Evolutionary conservation across 768 basidiomycete species (phyloP).

Genomic region (Xerocomellus amylosporus): DNA sequence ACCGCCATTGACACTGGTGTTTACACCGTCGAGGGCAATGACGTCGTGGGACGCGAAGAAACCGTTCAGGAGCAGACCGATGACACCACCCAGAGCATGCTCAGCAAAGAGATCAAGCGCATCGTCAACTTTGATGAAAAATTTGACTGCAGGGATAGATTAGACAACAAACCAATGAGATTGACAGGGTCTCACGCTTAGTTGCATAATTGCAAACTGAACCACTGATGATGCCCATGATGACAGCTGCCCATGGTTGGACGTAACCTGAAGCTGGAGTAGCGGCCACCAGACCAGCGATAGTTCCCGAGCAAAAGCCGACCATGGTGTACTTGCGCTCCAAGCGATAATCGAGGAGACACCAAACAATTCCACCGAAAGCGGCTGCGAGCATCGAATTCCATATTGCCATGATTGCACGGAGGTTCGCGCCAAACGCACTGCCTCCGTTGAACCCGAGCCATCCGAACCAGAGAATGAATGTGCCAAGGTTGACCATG

Average conservation of each 20-base stretch:
- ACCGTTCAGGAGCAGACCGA: constrained; percentile 70
- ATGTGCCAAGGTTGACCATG: constrained; percentile 78
- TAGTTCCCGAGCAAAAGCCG: constrained; percentile 85
- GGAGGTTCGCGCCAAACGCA: constrained; percentile 83
- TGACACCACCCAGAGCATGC: constrained; percentile 82
- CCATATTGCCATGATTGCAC: constrained; percentile 82
- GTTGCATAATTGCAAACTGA: constrained; percentile 81
- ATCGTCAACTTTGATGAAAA: constrained; percentile 73
- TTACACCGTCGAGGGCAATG: constrained; percentile 68
- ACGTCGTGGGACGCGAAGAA: constrained; percentile 70
- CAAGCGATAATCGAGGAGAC: constrained; percentile 71
- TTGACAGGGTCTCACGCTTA: constrained; percentile 49
- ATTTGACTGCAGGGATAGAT: constrained; percentile 52
- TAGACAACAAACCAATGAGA: constrained; percentile 1
- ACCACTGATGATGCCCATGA: constrained; percentile 73
- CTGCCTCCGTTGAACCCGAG: constrained; percentile 90
- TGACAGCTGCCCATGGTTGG: constrained; percentile 70
- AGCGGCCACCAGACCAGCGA: constrained; percentile 84
- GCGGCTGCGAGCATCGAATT: constrained; percentile 87
- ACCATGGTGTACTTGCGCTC: constrained; percentile 87
- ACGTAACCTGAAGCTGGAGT: constrained; percentile 86
- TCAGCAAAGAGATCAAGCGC: constrained; percentile 91
- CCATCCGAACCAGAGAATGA: constrained; percentile 87
- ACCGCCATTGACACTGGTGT: constrained; percentile 50
- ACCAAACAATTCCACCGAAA: constrained; percentile 82